Evolutionary conservation across 2,329 filamentous ascomycete species (phyloP).

Genomic region (Colletotrichum sp.): DNA sequence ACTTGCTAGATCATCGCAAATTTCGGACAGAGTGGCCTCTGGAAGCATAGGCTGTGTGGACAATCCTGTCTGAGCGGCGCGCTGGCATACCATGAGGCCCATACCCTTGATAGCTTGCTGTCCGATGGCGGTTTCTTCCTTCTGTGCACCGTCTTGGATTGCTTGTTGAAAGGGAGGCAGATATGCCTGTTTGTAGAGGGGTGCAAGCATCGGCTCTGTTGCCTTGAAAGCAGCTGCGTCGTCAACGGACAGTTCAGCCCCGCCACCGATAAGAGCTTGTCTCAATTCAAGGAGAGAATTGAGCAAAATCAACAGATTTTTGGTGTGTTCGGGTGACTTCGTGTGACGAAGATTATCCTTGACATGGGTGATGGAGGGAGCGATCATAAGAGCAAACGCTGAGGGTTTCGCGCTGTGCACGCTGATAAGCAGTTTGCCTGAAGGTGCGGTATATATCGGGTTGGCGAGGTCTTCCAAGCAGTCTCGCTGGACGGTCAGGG

Average conservation of each 20-base stretch:
- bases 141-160: conserved; percentile 29
- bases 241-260: conserved; percentile 31
- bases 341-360: conserved; percentile 56
- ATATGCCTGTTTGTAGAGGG: conserved; percentile 50
- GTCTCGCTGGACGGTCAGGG: conserved; percentile 55
- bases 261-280: conserved; percentile 39
- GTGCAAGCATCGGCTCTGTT: conserved; percentile 41
- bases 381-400: conserved; percentile 53
- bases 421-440: conserved; percentile 57
- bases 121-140: conserved; percentile 46
- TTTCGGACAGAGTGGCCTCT: conserved; percentile 32
- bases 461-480: conserved; percentile 59
- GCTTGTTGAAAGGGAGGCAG: conserved; percentile 38
- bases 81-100: conserved; percentile 50
- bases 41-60: conserved; percentile 16
- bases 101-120: conserved; percentile 51
- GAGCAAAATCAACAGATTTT: conserved; percentile 57
- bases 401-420: conserved; percentile 52
- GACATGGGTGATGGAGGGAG: conserved; percentile 52
- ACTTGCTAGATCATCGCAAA: conserved; percentile 34
- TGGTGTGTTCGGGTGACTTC: conserved; percentile 54
- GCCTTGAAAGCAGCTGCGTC: conserved; percentile 42
- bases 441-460: conserved; percentile 55
- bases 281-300: conserved; percentile 56
- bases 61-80: conserved; percentile 25